phyloP scores from a whole-genome alignment of 768 basidiomycete species.

The Gyrodon lividus region DNA sequence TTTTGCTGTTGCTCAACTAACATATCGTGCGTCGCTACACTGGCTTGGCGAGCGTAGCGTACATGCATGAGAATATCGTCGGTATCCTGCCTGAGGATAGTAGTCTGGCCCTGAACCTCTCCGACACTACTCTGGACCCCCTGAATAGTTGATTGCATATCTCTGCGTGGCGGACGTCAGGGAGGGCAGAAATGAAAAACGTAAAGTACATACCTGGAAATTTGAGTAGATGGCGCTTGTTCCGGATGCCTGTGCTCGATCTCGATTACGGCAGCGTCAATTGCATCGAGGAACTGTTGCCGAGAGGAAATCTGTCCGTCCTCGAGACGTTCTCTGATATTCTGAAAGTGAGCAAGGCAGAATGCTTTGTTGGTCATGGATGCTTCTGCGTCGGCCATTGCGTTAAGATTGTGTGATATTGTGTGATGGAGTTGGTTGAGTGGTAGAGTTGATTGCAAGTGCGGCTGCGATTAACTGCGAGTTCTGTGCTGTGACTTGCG shows the following conservation, averaged over 20 bases:
- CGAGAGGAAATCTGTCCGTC: slow-evolving; percentile 7
- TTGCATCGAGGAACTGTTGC: slow-evolving; percentile 1
- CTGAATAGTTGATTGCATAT: neutral
- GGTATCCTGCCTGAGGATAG: slow-evolving; percentile 8
- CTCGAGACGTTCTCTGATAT: slow-evolving; percentile 12
- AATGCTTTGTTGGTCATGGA: slow-evolving; percentile 3
- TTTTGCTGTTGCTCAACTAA: no score
- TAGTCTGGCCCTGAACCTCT: neutral
- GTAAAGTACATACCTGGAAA: slow-evolving; percentile 4
- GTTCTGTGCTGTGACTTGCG: slow-evolving; percentile 2
- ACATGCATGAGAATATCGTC: no score
- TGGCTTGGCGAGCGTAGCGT: no score
- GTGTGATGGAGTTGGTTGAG: neutral
- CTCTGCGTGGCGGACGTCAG: slow-evolving; percentile 8
- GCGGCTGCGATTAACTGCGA: neutral
- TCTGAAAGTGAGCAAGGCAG: slow-evolving; percentile 5
- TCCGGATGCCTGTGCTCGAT: neutral
- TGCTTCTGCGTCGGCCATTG: neutral
- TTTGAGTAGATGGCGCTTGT: neutral
- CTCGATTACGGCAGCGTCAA: slow-evolving; percentile 11
- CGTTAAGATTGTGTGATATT: neutral
- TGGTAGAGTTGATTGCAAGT: neutral
- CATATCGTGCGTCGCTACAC: no score
- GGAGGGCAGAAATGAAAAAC: neutral
- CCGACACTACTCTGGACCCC: no score